Evolutionary conservation across 768 basidiomycete genomes (phyloP).

Genomic region (Agrocybe pediades): DNA sequence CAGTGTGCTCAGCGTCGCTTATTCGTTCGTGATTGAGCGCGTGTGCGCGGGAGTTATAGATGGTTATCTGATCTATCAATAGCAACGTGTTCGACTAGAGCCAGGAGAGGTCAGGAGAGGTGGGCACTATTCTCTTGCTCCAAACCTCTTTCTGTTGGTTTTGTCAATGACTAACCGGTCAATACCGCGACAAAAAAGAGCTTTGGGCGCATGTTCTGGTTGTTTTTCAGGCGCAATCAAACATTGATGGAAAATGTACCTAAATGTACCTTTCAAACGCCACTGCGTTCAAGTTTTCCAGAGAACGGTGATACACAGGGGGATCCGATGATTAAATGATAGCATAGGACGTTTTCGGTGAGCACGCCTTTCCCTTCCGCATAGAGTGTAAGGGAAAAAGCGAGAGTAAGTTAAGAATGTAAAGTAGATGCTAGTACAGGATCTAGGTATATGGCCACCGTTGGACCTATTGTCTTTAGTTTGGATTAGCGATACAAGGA

Average conservation of each 20-base stretch:
- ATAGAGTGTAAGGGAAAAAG: slow-evolving; percentile 8
- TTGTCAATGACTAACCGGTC: not conserved
- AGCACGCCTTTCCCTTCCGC: slow-evolving; percentile 3
- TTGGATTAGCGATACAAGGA: slow-evolving; percentile 30
- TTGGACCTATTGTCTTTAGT: slow-evolving; percentile 16
- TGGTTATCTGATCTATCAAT: not conserved
- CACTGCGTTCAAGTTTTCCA: not conserved
- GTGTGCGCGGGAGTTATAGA: not conserved
- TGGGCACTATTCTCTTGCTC: too few species aligned
- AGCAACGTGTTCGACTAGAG: not conserved
- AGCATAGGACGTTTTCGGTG: slow-evolving; percentile 10
- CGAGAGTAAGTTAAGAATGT: slow-evolving; percentile 13
- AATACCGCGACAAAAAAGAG: too few species aligned
- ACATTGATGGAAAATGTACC: slow-evolving; percentile 4
- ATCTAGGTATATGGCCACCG: slow-evolving; percentile 29
- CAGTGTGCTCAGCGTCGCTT: not conserved
- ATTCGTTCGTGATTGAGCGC: not conserved
- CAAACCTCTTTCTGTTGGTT: not conserved
- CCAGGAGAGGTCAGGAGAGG: too few species aligned
- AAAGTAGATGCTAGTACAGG: slow-evolving; percentile 26
- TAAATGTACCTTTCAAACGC: slow-evolving; percentile 4
- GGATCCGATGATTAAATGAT: not conserved
- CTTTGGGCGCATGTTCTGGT: too few species aligned
- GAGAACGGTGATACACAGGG: not conserved
- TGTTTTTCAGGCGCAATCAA: too few species aligned